These are phyloP conservation scores for Tricholoma matsutake DNA, from an alignment of 768 basidiomycete species.

Conservation along the genomic window DNA sequence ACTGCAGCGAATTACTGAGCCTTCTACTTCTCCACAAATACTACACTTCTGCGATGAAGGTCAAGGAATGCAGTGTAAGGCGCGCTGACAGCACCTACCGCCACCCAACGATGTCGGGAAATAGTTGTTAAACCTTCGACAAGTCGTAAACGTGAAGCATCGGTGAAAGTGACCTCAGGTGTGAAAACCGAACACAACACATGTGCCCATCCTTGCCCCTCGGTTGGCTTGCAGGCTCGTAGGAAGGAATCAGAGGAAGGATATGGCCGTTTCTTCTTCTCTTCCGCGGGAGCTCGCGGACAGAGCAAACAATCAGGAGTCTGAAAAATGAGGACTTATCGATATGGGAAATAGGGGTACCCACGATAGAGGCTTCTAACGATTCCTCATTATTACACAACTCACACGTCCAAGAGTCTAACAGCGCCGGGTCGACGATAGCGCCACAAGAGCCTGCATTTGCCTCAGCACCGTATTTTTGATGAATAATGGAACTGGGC, in stretches of 20 bases:
- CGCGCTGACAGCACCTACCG: slow-evolving; percentile 44
- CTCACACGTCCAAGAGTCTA: slow-evolving; percentile 84
- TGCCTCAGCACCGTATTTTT: neutral
- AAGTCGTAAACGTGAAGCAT: slow-evolving; percentile 66
- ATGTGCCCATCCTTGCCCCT: slow-evolving; percentile 92
- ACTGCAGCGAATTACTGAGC: slow-evolving; percentile 79
- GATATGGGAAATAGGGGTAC: slow-evolving; percentile 19
- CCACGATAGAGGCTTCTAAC: slow-evolving; percentile 77
- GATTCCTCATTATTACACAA: slow-evolving; percentile 82
- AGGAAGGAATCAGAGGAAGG: slow-evolving; percentile 63
- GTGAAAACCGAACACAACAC: slow-evolving; percentile 86
- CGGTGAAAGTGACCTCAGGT: slow-evolving; percentile 80
- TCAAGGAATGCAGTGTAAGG: neutral
- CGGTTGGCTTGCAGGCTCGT: slow-evolving; percentile 83
- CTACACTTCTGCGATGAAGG: slow-evolving; percentile 56
- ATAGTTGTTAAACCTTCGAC: slow-evolving; percentile 86
- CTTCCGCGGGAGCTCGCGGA: slow-evolving; percentile 54
- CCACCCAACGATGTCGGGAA: slow-evolving; percentile 65
- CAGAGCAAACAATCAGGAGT: slow-evolving; percentile 85
- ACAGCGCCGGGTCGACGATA: slow-evolving; percentile 54
- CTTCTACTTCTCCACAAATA: slow-evolving; percentile 68
- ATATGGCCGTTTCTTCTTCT: slow-evolving; percentile 42
- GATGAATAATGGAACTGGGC: neutral
- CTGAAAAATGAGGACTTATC: slow-evolving; percentile 35
- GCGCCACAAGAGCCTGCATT: slow-evolving; percentile 66